Evolutionary conservation across 1,284 basidiomycete species (phyloP).

Genomic region (Ganoderma resinaceum): DNA sequence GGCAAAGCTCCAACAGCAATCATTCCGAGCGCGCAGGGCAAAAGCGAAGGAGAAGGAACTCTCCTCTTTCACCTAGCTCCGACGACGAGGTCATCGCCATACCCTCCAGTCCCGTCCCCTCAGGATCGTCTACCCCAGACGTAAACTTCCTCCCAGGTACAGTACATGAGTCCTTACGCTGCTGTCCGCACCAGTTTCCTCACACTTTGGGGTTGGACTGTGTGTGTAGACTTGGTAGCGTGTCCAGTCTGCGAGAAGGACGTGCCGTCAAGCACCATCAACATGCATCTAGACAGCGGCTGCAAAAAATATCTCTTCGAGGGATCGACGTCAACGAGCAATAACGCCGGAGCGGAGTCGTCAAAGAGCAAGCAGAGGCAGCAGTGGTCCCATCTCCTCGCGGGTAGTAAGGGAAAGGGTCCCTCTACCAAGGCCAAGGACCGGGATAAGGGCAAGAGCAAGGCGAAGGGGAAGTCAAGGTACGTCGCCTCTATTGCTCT

Average conservation of each 20-base stretch:
- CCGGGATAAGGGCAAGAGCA: conserved; percentile 57
- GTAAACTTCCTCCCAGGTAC: conserved; percentile 11
- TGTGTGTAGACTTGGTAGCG: conserved; percentile 39
- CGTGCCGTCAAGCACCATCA: conserved; percentile 55
- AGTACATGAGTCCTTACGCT: no score
- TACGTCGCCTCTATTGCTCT: conserved; percentile 10
- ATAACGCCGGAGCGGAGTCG: background rate
- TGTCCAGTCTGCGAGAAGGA: conserved; percentile 64
- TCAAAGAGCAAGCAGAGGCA: conserved; percentile 41
- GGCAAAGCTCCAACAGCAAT: background rate
- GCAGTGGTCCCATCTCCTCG: conserved; percentile 62
- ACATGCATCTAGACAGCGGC: conserved; percentile 65
- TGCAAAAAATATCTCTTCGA: conserved; percentile 45
- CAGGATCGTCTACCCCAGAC: conserved; percentile 30
- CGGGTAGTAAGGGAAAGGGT: conserved; percentile 31
- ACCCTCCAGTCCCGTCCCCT: conserved; percentile 22
- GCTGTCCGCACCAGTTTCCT: background rate
- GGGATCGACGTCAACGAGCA: background rate
- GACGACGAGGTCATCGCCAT: conserved; percentile 27
- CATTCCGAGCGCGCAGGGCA: conserved; percentile 36
- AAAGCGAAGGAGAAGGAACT: conserved; percentile 20
- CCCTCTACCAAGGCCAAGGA: conserved; percentile 31
- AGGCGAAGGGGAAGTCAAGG: conserved; percentile 38
- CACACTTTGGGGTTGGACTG: no score
- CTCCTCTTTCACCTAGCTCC: conserved; percentile 15